Evolutionary conservation across 2,329 filamentous ascomycete species (phyloP).

Genomic region (Mariannaea elegans): DNA sequence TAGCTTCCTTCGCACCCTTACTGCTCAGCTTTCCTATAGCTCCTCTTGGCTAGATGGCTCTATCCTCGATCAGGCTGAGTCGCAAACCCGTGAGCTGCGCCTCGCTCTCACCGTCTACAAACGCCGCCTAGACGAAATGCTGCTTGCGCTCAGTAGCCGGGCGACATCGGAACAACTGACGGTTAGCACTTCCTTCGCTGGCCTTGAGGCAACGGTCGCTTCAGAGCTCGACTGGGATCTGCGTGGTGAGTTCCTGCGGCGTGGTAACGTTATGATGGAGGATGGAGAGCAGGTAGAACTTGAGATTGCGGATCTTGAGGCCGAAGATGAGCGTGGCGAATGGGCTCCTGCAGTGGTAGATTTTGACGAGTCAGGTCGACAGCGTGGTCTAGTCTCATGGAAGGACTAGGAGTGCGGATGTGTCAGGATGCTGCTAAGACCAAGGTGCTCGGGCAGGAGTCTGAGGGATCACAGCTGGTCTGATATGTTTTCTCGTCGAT

Average conservation of each 20-base stretch:
- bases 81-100: conserved; percentile 49
- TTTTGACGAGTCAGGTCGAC: conserved; percentile 60
- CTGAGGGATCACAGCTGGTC: not conserved
- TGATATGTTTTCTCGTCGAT: not conserved
- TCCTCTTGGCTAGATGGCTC: conserved; percentile 57
- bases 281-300: conserved; percentile 60
- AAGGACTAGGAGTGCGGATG: conserved; percentile 38
- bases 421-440: conserved; percentile 4
- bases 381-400: conserved; percentile 63
- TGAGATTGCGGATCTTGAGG: conserved; percentile 60
- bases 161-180: conserved; percentile 52
- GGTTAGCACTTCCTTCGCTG: conserved; percentile 57
- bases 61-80: conserved; percentile 49
- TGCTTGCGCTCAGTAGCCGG: conserved; percentile 47
- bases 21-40: conserved; percentile 65
- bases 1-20: conserved; percentile 59
- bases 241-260: conserved; percentile 57
- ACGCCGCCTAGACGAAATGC: conserved; percentile 58
- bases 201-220: conserved; percentile 44
- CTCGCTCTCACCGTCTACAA: conserved; percentile 64
- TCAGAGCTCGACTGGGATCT: conserved; percentile 65
- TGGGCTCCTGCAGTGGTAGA: conserved; percentile 63
- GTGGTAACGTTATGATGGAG: conserved; percentile 60
- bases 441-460: not conserved
- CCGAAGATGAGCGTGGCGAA: conserved; percentile 63